Evolutionary conservation across 768 basidiomycete genomes (phyloP), one percentile per base, ranked within the genome.

Genomic region (Podaxis sp.): DNA sequence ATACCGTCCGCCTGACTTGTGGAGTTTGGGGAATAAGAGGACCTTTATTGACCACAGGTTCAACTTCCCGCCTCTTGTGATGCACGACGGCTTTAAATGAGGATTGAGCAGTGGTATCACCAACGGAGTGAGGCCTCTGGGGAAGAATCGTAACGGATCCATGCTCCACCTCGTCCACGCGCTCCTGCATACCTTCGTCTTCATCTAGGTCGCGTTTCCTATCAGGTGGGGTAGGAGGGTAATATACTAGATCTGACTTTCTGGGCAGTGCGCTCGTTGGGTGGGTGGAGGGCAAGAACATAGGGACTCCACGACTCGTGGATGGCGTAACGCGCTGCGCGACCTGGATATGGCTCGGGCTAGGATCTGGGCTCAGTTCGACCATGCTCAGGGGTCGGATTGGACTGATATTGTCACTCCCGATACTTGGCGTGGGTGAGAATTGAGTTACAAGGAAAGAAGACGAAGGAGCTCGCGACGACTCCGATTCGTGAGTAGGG

Each of bases 81-180:
- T 87, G 87, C 44, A 88, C 86, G 15, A 87, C 82, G 26, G 86
- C 84, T 53, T 74, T 79, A 72, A 87, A 87, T 3, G 77, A 74
- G 62, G 74, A 59, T 67, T 67, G 58, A 48, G 59, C 30, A 57
- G 54, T 64, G 48, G 55, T 26, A 12, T 68, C 66, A 15, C 51
- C 19, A 48, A 46, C 15, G 15, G 64, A 42, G 28, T 57, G 69
- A 7, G 66, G 19, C 33, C 71, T 68, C 48, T 71, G 72, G 57
- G 11, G 71, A 65, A 36, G 70, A 62, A 58, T n/a, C 1, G 64
- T 59, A 15, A 62, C 65, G 11, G 65, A 67, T 24, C 66, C 66
- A 39, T 51, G 57, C 19, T 66, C 59, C 11, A 17, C 55, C 17
- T 39, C 46, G 42, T 44, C n/a, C 64, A 62, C 59, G 56, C 6